Conservation (phyloP, 768 basidiomycete species). For the Pisolithus tinctorius region DNA sequence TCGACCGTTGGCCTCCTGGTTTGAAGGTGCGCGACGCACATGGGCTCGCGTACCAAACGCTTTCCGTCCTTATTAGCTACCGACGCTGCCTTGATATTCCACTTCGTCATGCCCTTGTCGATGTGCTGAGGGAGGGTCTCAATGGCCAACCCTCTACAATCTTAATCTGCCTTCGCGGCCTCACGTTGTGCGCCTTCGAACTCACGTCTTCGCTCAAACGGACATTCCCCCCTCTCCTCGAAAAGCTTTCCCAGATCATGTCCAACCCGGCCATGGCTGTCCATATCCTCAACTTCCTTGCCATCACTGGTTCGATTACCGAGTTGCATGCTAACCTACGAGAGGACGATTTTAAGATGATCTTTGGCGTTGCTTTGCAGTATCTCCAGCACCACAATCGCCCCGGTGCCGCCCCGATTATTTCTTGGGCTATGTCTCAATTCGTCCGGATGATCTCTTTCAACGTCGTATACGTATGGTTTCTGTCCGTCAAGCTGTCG, state of each 20-base stretch:
- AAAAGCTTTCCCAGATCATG: constrained; percentile 90
- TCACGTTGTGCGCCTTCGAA: constrained; percentile 85
- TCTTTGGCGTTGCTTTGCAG: constrained; percentile 89
- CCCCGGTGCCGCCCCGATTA: constrained; percentile 46
- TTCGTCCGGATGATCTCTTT: constrained; percentile 88
- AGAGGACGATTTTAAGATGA: constrained; percentile 83
- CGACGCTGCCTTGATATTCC: constrained; percentile 66
- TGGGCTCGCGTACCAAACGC: constrained; percentile 78
- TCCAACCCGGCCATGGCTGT: constrained; percentile 88
- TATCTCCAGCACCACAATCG: constrained; percentile 90
- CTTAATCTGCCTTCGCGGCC: constrained; percentile 84
- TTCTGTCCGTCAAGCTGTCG: constrained; percentile 75
- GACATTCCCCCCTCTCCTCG: constrained; percentile 70
- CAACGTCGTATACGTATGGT: constrained; percentile 92
- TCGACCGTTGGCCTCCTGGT: constrained; percentile 53
- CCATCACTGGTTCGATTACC: constrained; percentile 76
- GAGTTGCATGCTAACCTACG: constrained; percentile 85
- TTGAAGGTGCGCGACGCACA: constrained; percentile 79
- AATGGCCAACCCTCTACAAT: constrained; percentile 69
- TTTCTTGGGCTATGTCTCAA: constrained; percentile 84
- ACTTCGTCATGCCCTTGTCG: constrained; percentile 62
- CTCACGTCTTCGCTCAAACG: constrained; percentile 76
- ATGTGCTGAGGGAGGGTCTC: constrained; percentile 64
- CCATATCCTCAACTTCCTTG: constrained; percentile 92
- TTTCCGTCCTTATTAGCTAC: constrained; percentile 87